A percentile compares a stretch with the other conserved stretches of the same genome.
These are phyloP conservation scores for Suhomyces atakaporum DNA, from an alignment of 1,139 yeast species.

Conservation along the genomic window DNA sequence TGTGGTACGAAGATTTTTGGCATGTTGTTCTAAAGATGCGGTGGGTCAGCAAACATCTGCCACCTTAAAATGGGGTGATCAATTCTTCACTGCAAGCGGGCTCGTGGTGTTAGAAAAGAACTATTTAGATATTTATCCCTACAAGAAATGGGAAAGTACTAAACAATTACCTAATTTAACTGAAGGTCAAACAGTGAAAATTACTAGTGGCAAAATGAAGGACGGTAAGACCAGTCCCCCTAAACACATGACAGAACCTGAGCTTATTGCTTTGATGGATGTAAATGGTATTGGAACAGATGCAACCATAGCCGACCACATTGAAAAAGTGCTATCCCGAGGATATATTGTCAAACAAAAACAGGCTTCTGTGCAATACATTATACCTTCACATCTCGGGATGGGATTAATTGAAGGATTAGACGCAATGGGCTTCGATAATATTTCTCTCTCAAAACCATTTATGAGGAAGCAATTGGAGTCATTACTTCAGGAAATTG, in stretches of 20 bases:
- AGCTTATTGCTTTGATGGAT: slow-evolving; percentile 91
- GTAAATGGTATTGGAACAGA: slow-evolving; percentile 98
- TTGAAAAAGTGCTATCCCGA: slow-evolving; percentile 71
- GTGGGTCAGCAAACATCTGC: slow-evolving; percentile 69
- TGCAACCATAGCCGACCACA: slow-evolving; percentile 98
- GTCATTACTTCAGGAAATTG: slow-evolving; percentile 61
- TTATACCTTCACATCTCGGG: slow-evolving; percentile 83
- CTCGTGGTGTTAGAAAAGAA: slow-evolving; percentile 70
- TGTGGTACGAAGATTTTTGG: slow-evolving; percentile 82
- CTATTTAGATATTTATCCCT: slow-evolving; percentile 77
- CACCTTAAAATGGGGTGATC: slow-evolving; percentile 75
- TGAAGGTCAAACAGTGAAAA: slow-evolving; percentile 55
- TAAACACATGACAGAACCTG: slow-evolving; percentile 83
- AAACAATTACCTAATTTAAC: slow-evolving; percentile 66
- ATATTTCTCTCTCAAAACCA: slow-evolving; percentile 82
- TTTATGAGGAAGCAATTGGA: slow-evolving; percentile 81
- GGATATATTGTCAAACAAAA: slow-evolving; percentile 62
- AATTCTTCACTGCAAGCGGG: slow-evolving; percentile 70
- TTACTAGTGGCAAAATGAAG: slow-evolving; percentile 58
- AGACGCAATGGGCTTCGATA: slow-evolving; percentile 71
- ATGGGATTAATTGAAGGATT: slow-evolving; percentile 89
- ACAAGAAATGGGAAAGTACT: slow-evolving; percentile 75
- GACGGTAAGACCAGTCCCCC: slow-evolving; percentile 85
- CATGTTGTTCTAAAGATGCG: slow-evolving; percentile 92
- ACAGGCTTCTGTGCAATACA: slow-evolving; percentile 34